Evolutionary conservation across 108 stramenopile genomes (phyloP), one percentile per base, ranked within the genome.

Genomic region (Fistulifera pelliculosa): DNA sequence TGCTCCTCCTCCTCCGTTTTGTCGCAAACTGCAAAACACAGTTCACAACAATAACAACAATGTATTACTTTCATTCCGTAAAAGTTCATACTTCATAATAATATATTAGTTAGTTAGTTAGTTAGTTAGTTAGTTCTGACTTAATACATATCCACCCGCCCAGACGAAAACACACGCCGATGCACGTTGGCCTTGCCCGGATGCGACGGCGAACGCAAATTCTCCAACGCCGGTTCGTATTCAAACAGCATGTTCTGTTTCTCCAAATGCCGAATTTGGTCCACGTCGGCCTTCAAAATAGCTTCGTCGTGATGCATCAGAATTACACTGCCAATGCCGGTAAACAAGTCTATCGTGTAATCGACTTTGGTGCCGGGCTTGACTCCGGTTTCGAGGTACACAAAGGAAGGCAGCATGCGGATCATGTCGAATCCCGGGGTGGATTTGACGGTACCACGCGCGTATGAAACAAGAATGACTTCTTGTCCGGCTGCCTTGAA

Each of bases 391-490:
- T 93, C 90, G 24, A 87, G 64, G 56, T 77, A 87, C 24, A 93
- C 84, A 62, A 80, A 93, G 16, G 78, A 80, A 22, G 64, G 68
- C 6, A 93, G 66, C 17, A 67, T 58, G 47, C 75, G 80, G 44
- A 93, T 88, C 19, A 67, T 71, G 27, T 87, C 90, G 59, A 85
- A 92, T 16, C 90, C 90, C 2, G 90, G 90, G 16, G 85, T 84
- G 17, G 72, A 64, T 40, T 65, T 66, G 22, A 92, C 86, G 10
- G 59, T 62, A 7, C 90, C 90, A 21, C 82, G 63, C 10, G 68
- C 61, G 52, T 67, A 87, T 0, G 83, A 82, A 18, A 92, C 90
- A 5, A 92, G 64, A 67, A 88, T 85, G 6, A 83, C 85, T 81
- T 92, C 90, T 56, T 87, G 81, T 1, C 90, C 90, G 41, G 77